Base-by-base conservation (phyloP, 208 protist species). In the Acanthamoeba triangularis region DNA sequence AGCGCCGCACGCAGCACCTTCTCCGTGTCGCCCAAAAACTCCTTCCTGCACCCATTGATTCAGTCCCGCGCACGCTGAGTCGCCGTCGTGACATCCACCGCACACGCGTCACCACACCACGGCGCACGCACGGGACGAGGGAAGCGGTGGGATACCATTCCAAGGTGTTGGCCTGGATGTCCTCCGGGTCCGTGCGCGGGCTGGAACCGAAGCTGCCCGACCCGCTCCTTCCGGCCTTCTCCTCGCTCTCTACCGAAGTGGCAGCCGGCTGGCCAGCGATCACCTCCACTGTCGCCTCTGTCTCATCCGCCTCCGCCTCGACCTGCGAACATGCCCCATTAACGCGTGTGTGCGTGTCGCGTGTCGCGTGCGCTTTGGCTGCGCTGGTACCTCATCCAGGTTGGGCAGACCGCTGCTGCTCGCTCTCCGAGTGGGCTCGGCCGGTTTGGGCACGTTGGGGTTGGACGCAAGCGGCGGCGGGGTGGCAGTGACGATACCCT, bases 381-480 rank as follows among this genome's bases (percentile, higher is more conserved):
- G 30, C 10, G 30, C 10, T 28, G n/a, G 30, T 72, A 72, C 65
- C 74, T 82, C 74, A 28, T 82, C 74, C 20, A 49, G 35, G 30
- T 49, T 52, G 67, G 67, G 67, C 35, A 76, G 20, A 3, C 25
- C n/a, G 74, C 37, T 52, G 74, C 37, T 49, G 41, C 35, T 82
- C 11, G 74, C 49, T 82, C 74, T 41, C 20, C 74, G 74, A 18
- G 20, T 52, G 37, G 74, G 0, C 30, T 76, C 67, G 74, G 74
- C 10, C 33, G 74, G 74, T 82, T 49, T 49, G n/a, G 74, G 95
- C 25, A 90, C 82, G 13, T 90, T 90, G 41, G 54, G 82, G 28
- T 59, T 59, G 37, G 20, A 20, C 0, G 10, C 52, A 35, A 97
- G 87, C 6, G 92, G 72, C 33, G 98, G 98, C 63, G 97, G 95